A percentile compares a stretch with the other conserved stretches of the same genome.
Evolutionary conservation across 176 grass and related monocot genomes (phyloP).

Genomic region (Pontederia crassipes): DNA sequence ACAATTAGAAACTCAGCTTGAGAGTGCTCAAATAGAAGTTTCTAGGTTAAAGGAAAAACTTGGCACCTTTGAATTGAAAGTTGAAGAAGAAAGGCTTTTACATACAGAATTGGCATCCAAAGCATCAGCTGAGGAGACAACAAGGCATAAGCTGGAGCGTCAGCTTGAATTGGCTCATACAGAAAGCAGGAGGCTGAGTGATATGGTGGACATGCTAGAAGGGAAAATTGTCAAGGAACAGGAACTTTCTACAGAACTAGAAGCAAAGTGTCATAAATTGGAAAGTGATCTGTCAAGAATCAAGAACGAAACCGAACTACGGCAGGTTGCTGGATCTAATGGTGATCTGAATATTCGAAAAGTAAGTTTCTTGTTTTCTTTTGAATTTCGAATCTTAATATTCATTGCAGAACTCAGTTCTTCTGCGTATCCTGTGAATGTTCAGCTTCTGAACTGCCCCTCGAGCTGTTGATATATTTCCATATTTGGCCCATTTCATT

Average conservation of each 20-base stretch:
- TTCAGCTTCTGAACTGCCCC: too few species aligned
- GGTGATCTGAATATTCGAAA: conserved; percentile 75
- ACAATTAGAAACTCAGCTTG: conserved; percentile 32
- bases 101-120: conserved; percentile 54
- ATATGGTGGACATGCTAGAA: conserved; percentile 47
- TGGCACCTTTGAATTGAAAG: conserved; percentile 36
- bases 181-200: conserved; percentile 37
- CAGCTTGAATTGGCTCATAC: conserved; percentile 50
- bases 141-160: conserved; percentile 38
- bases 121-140: conserved; percentile 36
- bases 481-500: too few species aligned
- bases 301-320: conserved; percentile 41
- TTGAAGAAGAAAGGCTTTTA: conserved; percentile 48
- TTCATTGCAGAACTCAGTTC: too few species aligned
- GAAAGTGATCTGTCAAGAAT: conserved; percentile 66
- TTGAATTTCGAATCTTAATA: too few species aligned
- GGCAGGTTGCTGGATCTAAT: conserved; percentile 44
- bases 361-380: conserved; percentile 27
- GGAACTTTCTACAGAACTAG: conserved; percentile 59
- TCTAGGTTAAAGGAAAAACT: conserved; percentile 35
- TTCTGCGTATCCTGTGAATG: too few species aligned
- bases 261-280: conserved; percentile 67
- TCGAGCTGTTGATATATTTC: too few species aligned
- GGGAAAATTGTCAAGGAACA: conserved; percentile 68
- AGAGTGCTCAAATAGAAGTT: conserved; percentile 27